A percentile compares a stretch with the other conserved stretches of the same genome.
Conservation (phyloP, 2,329 filamentous ascomycete species). For the Tricladium varicosporioides region DNA sequence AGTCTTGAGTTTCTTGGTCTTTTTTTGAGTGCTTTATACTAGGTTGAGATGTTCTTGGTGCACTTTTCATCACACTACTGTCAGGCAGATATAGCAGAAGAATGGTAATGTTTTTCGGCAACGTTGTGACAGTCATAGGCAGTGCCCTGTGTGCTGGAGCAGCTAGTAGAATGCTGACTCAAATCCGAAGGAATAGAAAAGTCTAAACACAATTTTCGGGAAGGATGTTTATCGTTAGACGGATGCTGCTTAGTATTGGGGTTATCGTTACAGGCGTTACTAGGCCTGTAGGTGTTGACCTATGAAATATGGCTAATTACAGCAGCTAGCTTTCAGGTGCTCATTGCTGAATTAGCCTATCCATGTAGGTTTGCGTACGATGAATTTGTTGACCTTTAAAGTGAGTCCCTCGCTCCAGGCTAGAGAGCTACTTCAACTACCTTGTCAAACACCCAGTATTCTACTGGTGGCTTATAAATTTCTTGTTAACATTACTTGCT, state of each 20-base stretch:
- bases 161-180: conserved; percentile 33
- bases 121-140: conserved; percentile 41
- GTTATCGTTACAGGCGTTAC: conserved; percentile 17
- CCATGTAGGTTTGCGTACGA: conserved; percentile 7
- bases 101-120: conserved; percentile 12
- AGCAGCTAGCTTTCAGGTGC: conserved; percentile 2
- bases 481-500: too few relatives aligned
- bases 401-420: neutral
- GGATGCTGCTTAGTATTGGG: conserved; percentile 39
- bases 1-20: conserved; percentile 17
- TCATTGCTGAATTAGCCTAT: conserved; percentile 17
- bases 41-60: conserved; percentile 21
- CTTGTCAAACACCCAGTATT: conserved; percentile 36
- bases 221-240: conserved; percentile 41
- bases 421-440: conserved; percentile 37
- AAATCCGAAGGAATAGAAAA: too few relatives aligned
- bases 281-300: conserved; percentile 20
- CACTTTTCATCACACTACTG: conserved; percentile 18
- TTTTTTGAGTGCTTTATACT: conserved; percentile 19
- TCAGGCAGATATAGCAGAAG: conserved; percentile 23
- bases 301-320: neutral
- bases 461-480: conserved; percentile 24
- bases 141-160: conserved; percentile 43
- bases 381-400: neutral
- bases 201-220: conserved; percentile 11